phyloP scores from a whole-genome alignment of 495 filamentous ascomycete genomes.

The Penicillium canescens region DNA sequence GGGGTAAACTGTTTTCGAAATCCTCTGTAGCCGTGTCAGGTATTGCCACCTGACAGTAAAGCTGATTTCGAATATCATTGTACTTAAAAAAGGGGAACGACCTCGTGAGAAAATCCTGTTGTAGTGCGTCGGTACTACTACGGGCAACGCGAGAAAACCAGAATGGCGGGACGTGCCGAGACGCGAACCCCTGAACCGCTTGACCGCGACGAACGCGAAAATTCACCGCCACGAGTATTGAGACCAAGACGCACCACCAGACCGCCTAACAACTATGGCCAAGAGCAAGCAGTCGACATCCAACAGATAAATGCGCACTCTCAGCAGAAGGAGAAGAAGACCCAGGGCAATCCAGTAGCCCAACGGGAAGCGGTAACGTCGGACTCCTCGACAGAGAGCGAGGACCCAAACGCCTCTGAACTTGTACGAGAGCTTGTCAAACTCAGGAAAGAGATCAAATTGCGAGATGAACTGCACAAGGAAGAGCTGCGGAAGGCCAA shows the following conservation, averaged over 20 bases:
- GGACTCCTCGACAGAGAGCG: slow-evolving; percentile 19
- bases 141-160: too few species aligned
- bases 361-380: slow-evolving; percentile 14
- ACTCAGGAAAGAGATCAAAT: slow-evolving; percentile 25
- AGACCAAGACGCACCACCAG: slow-evolving; percentile 16
- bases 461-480: slow-evolving; percentile 17
- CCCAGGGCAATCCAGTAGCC: slow-evolving; percentile 3
- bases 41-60: too few species aligned
- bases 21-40: too few species aligned
- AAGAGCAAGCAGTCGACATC: background rate
- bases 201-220: slow-evolving; percentile 22
- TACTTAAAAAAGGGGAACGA: too few species aligned
- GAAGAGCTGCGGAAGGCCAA: slow-evolving; percentile 16
- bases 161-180: slow-evolving; percentile 1
- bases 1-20: too few species aligned
- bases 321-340: slow-evolving; percentile 10
- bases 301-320: too few species aligned
- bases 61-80: too few species aligned
- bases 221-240: slow-evolving; percentile 16
- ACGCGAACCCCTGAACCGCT: slow-evolving; percentile 29
- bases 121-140: too few species aligned
- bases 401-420: slow-evolving; percentile 4
- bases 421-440: slow-evolving; percentile 18
- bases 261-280: background rate
- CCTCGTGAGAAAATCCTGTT: too few species aligned